Evolutionary conservation across 345 rosid species (phyloP).

Genomic region (Trapa bicornis): DNA sequence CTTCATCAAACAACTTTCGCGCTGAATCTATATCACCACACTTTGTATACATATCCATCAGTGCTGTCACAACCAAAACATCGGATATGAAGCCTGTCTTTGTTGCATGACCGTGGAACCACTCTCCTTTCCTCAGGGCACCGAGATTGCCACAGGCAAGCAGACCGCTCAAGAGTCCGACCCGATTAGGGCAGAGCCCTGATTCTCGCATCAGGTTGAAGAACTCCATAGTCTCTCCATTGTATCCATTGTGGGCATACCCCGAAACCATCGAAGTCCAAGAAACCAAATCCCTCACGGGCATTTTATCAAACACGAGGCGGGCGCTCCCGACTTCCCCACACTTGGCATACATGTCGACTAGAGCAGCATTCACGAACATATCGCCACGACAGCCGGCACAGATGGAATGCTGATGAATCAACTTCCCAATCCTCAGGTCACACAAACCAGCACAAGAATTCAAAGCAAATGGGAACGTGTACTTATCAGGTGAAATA

Average conservation of each 20-base stretch:
- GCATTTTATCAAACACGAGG: constrained; percentile 36
- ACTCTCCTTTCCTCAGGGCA: constrained; percentile 33
- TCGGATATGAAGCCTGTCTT: constrained; percentile 31
- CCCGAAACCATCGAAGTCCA: constrained; percentile 53
- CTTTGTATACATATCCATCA: constrained; percentile 47
- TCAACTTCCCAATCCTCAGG: constrained; percentile 25
- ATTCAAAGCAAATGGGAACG: constrained; percentile 30
- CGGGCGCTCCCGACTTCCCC: constrained; percentile 30
- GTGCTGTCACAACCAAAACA: constrained; percentile 30
- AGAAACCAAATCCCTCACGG: constrained; percentile 39
- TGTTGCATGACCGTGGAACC: constrained; percentile 38
- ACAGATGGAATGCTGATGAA: constrained; percentile 33
- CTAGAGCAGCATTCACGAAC: constrained; percentile 34
- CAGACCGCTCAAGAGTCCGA: constrained; percentile 20
- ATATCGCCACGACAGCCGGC: constrained; percentile 20
- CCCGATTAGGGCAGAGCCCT: constrained; percentile 1
- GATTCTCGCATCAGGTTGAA: constrained; percentile 7
- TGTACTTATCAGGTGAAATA: constrained; percentile 34
- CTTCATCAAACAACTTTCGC: constrained; percentile 25
- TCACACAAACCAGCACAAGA: constrained; percentile 33
- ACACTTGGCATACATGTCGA: constrained; percentile 57
- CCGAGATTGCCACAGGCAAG: constrained; percentile 40
- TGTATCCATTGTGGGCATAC: constrained; percentile 6
- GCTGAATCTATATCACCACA: constrained; percentile 37
- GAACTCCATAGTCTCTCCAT: constrained; percentile 5